A percentile compares a stretch with the other conserved stretches of the same genome.
Evolutionary conservation across 768 basidiomycete species (phyloP).

Genomic region (Serendipita sp.): DNA sequence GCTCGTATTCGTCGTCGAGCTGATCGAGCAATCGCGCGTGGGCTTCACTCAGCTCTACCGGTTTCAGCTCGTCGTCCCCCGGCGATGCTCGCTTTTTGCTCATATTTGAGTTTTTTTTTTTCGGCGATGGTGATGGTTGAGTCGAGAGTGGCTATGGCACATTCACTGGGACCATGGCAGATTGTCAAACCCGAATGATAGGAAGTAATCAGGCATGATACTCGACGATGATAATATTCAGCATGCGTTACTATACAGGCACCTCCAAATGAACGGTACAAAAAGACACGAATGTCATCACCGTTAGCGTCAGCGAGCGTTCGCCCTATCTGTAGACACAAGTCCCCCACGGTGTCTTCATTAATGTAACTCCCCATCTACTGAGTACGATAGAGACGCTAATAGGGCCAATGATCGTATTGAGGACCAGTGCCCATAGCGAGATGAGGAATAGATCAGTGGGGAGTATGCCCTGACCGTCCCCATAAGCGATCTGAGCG

Average conservation of each 20-base stretch:
- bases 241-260: too few species aligned
- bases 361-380: not conserved
- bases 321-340: too few species aligned
- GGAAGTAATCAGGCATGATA: too few species aligned
- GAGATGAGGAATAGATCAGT: not conserved
- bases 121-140: too few species aligned
- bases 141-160: too few species aligned
- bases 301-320: too few species aligned
- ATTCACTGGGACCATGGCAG: too few species aligned
- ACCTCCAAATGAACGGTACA: too few species aligned
- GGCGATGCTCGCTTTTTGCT: constrained; percentile 56
- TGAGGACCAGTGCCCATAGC: not conserved
- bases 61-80: constrained; percentile 52
- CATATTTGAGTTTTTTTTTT: not conserved
- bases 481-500: constrained; percentile 12
- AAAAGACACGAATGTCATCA: too few species aligned
- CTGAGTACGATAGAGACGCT: not conserved
- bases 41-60: constrained; percentile 51
- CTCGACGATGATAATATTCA: too few species aligned
- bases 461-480: not conserved
- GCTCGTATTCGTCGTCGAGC: constrained; percentile 53
- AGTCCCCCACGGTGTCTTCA: not conserved
- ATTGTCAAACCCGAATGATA: too few species aligned
- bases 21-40: constrained; percentile 52
- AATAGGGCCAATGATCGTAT: not conserved